phyloP scores from a whole-genome alignment of 345 rosid genomes.

The Theobroma cacao region DNA sequence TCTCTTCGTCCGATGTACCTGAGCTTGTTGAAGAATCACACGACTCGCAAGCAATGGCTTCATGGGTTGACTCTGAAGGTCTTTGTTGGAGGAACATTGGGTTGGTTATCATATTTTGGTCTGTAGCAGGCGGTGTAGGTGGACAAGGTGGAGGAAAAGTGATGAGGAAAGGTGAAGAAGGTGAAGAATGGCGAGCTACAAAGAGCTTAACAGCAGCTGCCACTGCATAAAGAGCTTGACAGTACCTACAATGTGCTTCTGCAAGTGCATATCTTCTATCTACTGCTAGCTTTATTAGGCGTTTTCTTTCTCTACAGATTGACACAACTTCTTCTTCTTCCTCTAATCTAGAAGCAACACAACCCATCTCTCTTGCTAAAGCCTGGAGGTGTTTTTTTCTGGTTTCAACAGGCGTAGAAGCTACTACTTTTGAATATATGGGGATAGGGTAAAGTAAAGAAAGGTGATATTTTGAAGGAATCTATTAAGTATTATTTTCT shows the following conservation, averaged over 20 bases:
- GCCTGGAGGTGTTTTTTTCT: constrained; percentile 2
- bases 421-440: constrained; percentile 15
- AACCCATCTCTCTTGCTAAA: constrained; percentile 48
- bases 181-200: constrained; percentile 66
- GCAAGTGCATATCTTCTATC: constrained; percentile 63
- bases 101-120: constrained; percentile 36
- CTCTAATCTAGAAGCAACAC: constrained; percentile 65
- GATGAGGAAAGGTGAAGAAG: constrained; percentile 64
- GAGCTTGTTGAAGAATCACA: constrained; percentile 37
- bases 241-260: constrained; percentile 64
- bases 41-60: constrained; percentile 44
- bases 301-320: constrained; percentile 63
- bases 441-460: constrained; percentile 23
- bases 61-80: constrained; percentile 46
- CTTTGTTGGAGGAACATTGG: constrained; percentile 56
- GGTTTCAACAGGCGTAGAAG: constrained; percentile 22
- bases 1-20: constrained; percentile 30
- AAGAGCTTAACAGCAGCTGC: constrained; percentile 68
- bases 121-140: constrained; percentile 26
- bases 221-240: constrained; percentile 66
- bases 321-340: constrained; percentile 74
- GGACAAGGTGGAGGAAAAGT: constrained; percentile 47
- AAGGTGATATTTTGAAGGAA: constrained; percentile 31
- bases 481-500: constrained; percentile 27
- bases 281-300: constrained; percentile 52